phyloP scores from a whole-genome alignment of 2,329 filamentous ascomycete genomes.

The Chrysosporium queenslandicum region DNA sequence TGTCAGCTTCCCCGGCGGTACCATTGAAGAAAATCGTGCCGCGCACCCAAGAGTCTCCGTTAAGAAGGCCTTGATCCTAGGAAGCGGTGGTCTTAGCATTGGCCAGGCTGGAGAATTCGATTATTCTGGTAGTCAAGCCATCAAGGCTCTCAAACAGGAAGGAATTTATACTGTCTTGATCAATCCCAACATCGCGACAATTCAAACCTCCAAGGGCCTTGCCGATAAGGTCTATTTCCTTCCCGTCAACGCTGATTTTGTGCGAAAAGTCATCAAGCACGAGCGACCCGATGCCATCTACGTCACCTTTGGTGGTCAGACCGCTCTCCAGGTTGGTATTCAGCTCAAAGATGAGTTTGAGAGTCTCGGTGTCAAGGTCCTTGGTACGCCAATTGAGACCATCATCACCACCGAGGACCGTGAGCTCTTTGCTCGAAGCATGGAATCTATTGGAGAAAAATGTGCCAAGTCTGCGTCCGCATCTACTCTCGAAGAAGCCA shows the following conservation, averaged over 20 bases:
- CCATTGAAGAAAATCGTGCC: slow-evolving; percentile 64
- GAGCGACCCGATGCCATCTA: slow-evolving; percentile 96
- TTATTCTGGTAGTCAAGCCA: slow-evolving; percentile 95
- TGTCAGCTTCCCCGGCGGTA: slow-evolving; percentile 80
- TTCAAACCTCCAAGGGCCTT: slow-evolving; percentile 94
- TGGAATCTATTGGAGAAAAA: slow-evolving; percentile 97
- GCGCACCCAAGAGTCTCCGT: slow-evolving; percentile 69
- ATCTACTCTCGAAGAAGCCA: slow-evolving; percentile 75
- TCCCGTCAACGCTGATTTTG: slow-evolving; percentile 91
- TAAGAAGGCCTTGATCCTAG: slow-evolving; percentile 90
- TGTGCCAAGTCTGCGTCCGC: slow-evolving; percentile 96
- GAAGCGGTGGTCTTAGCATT: slow-evolving; percentile 90
- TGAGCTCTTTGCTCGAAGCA: slow-evolving; percentile 92
- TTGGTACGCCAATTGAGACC: slow-evolving; percentile 93
- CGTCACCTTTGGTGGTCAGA: slow-evolving; percentile 95
- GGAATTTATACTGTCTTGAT: slow-evolving; percentile 97
- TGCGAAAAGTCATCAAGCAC: slow-evolving; percentile 91
- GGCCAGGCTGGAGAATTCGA: slow-evolving; percentile 98
- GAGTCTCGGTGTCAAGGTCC: slow-evolving; percentile 77
- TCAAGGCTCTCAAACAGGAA: slow-evolving; percentile 96
- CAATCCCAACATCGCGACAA: slow-evolving; percentile 98
- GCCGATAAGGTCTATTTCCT: slow-evolving; percentile 99
- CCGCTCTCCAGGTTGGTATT: slow-evolving; percentile 90
- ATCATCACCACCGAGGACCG: slow-evolving; percentile 98
- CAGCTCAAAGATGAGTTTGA: slow-evolving; percentile 97